phyloP scores from a whole-genome alignment of 139 green algal genomes.

The Chlorella sp. region DNA sequence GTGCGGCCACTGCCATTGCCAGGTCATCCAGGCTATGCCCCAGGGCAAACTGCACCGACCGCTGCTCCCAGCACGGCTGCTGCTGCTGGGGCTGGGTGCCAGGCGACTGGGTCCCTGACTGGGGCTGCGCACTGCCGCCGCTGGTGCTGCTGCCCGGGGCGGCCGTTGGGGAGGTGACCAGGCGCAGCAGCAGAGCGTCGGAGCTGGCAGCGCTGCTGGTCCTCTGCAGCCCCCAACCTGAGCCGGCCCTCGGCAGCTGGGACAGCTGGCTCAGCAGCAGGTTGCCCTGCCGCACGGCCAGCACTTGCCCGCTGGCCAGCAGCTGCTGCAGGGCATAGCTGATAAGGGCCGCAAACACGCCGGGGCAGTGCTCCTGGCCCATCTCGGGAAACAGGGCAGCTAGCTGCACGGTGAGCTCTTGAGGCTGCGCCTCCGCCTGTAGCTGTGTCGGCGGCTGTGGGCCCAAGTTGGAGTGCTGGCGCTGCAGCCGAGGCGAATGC shows the following conservation, averaged over 20 bases:
- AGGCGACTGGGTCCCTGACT: too few species aligned
- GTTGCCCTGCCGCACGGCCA: constrained; percentile 2
- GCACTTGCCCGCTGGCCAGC: background rate
- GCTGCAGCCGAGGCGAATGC: background rate
- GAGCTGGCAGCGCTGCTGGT: background rate
- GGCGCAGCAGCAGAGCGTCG: background rate
- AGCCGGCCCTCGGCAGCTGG: background rate
- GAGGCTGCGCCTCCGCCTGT: background rate
- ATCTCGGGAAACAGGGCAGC: constrained; percentile 30
- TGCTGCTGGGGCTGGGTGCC: background rate
- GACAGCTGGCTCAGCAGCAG: constrained; percentile 1
- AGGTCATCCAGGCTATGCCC: constrained; percentile 6
- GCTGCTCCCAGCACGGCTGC: background rate
- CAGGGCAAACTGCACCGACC: background rate
- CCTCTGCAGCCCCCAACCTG: background rate
- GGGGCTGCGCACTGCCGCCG: background rate
- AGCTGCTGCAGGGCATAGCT: constrained; percentile 22
- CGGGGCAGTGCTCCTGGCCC: constrained; percentile 1
- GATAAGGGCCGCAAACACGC: constrained; percentile 3
- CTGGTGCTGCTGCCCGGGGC: background rate
- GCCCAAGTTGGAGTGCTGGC: background rate
- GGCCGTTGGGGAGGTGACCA: background rate
- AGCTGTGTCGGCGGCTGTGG: background rate
- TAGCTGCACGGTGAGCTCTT: constrained; percentile 21
- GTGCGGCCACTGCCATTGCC: background rate